These are phyloP conservation scores for Penicillium oxalicum DNA, from an alignment of 2,329 filamentous ascomycete genomes.

Conservation along the genomic window DNA sequence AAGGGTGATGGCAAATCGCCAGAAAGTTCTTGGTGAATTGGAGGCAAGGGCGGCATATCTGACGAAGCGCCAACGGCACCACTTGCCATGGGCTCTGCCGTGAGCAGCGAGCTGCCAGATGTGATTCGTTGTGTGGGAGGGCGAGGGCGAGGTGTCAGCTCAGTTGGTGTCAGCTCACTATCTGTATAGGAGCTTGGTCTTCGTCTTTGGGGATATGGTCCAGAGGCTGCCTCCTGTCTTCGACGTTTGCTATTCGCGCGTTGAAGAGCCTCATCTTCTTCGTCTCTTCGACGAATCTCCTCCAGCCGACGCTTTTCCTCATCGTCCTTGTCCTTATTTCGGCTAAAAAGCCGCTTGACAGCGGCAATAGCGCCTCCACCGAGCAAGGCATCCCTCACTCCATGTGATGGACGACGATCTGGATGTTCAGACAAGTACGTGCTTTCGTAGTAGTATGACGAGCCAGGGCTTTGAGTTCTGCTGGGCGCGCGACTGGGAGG, in stretches of 20 bases:
- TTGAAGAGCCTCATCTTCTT: conserved; percentile 48
- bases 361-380: conserved; percentile 62
- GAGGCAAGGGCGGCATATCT: conserved; percentile 37
- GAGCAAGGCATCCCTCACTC: conserved; percentile 55
- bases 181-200: conserved; percentile 30
- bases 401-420: conserved; percentile 42
- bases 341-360: conserved; percentile 54
- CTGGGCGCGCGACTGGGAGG: conserved; percentile 30
- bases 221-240: conserved; percentile 59
- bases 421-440: conserved; percentile 40
- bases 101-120: conserved; percentile 31
- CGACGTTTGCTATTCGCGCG: conserved; percentile 54
- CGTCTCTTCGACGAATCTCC: conserved; percentile 45
- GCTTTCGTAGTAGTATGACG: conserved; percentile 36
- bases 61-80: conserved; percentile 26
- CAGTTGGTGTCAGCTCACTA: conserved; percentile 35
- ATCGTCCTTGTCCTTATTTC: conserved; percentile 50
- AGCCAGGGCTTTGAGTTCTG: conserved; percentile 30
- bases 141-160: conserved; percentile 25
- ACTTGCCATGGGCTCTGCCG: conserved; percentile 26
- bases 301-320: conserved; percentile 57
- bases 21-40: conserved; percentile 33
- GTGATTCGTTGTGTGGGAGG: conserved; percentile 18
- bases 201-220: conserved; percentile 35
- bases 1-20: conserved; percentile 27